Base-by-base conservation (phyloP, 2,329 filamentous ascomycete species). In the Sarocladiaceae sp. region DNA sequence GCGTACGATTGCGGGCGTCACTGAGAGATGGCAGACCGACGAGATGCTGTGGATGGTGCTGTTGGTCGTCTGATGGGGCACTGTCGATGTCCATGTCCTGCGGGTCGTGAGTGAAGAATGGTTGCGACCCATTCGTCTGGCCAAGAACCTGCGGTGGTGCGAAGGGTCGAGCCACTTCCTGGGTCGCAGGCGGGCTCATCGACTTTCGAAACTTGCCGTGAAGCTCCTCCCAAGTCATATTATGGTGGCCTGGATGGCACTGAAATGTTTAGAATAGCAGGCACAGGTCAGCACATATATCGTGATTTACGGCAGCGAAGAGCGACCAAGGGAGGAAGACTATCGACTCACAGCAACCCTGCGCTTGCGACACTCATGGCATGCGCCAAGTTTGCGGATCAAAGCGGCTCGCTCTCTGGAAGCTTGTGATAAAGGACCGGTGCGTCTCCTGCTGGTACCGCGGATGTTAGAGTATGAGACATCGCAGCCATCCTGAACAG, bases 151-250 rank as follows among this genome's bases (percentile, higher is more conserved):
- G 58, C 11, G 61, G 8, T 4, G 71, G 68, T 53, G 68, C 74
- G 17, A 69, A 56, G 18, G 68, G 66, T 28, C 74, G 71, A 26
- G 72, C 70, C 40, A 79, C 73, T 22, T 80, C 77, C 54, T 75
- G 76, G 44, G 78, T 68, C 25, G 64, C 67, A 37, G 47, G 47
- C 28, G 78, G 77, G 57, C 78, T 81, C 52, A 76, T 72, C 36
- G 76, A 74, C 53, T 74, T 72, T 64, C 72, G 67, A 52, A 79
- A 82, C 58, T 80, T 82, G 59, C 67, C 70, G 44, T 77, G 70
- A 15, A 79, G 76, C 55, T 82, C 78, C 61, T 82, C 78, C 79
- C 79, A 83, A 11, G 76, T 80, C 77, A 82, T 78, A 57, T 77
- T 77, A 57, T 82, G 79, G 61, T 83, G 80, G 57, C 73, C 78